phyloP scores from a whole-genome alignment of 2,329 filamentous ascomycete species.

The Cercospora berteroae region DNA sequence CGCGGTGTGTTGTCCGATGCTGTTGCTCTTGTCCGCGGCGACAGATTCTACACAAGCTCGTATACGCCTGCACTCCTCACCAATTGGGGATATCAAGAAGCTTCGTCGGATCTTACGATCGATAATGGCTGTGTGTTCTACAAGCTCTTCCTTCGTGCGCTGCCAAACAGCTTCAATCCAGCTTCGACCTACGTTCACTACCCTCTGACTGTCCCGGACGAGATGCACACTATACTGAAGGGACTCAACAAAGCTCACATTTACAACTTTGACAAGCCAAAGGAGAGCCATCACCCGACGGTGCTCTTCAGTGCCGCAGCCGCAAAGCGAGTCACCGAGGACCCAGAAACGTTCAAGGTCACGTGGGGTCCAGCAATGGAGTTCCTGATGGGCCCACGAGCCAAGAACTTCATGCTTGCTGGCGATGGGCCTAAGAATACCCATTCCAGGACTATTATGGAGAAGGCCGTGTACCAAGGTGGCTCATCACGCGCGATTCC shows the following conservation, averaged over 20 bases:
- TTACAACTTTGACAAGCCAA: slow-evolving; percentile 41
- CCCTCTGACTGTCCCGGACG: slow-evolving; percentile 49
- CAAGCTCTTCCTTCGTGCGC: slow-evolving; percentile 52
- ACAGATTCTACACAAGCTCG: slow-evolving; percentile 57
- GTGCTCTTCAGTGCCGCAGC: slow-evolving; percentile 49
- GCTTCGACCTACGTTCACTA: slow-evolving; percentile 53
- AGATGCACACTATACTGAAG: slow-evolving; percentile 47
- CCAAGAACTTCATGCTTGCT: slow-evolving; percentile 50
- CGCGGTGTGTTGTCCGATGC: slow-evolving; percentile 61
- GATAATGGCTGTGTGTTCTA: slow-evolving; percentile 53
- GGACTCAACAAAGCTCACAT: slow-evolving; percentile 43
- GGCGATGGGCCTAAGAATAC: slow-evolving; percentile 46
- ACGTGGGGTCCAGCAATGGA: slow-evolving; percentile 49
- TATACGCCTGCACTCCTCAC: slow-evolving; percentile 40
- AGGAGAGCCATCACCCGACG: slow-evolving; percentile 34
- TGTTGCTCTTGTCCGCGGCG: slow-evolving; percentile 57
- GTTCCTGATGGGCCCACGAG: slow-evolving; percentile 45
- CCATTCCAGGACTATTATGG: slow-evolving; percentile 46
- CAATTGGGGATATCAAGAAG: slow-evolving; percentile 50
- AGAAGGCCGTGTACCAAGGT: slow-evolving; percentile 44
- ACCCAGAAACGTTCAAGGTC: slow-evolving; percentile 48
- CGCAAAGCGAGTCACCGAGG: slow-evolving; percentile 44
- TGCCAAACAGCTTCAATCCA: slow-evolving; percentile 50
- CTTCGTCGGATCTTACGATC: slow-evolving; percentile 44
- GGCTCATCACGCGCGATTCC: slow-evolving; percentile 31